phyloP scores from a whole-genome alignment of 2,329 filamentous ascomycete species.

The Colletotrichum liaoningense region DNA sequence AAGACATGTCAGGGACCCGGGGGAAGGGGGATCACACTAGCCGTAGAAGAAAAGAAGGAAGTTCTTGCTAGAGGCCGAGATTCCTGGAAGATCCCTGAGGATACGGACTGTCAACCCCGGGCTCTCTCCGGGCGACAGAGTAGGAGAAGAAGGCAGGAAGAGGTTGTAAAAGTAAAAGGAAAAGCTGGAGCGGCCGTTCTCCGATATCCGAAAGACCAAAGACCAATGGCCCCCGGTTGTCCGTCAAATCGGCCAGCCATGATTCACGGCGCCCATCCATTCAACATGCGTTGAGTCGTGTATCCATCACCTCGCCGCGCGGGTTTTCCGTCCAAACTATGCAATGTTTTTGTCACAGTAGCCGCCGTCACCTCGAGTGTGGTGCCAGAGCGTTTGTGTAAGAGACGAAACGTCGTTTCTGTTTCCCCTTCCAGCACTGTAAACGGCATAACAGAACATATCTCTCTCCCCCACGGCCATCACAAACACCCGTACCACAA shows the following conservation, averaged over 20 bases:
- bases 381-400: neutral
- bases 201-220: neutral
- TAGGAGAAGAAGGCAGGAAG: neutral
- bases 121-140: neutral
- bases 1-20: neutral
- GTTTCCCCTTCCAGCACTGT: neutral
- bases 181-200: neutral
- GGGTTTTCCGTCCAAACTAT: slow-evolving; percentile 11
- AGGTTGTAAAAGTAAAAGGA: neutral
- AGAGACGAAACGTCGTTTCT: neutral
- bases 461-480: neutral
- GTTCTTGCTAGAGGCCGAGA: neutral
- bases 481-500: neutral
- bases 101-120: neutral
- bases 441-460: neutral
- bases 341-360: slow-evolving; percentile 1
- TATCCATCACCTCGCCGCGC: neutral
- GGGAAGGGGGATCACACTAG: neutral
- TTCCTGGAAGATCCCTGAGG: slow-evolving; percentile 6
- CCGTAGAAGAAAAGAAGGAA: neutral
- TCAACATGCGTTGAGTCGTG: neutral
- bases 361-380: slow-evolving; percentile 23
- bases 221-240: neutral
- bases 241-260: neutral
- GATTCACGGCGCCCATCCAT: neutral